A percentile compares a stretch with the other conserved stretches of the same genome.
phyloP scores from a whole-genome alignment of 2,329 filamentous ascomycete species.

The Geoglossum cookeanum region DNA sequence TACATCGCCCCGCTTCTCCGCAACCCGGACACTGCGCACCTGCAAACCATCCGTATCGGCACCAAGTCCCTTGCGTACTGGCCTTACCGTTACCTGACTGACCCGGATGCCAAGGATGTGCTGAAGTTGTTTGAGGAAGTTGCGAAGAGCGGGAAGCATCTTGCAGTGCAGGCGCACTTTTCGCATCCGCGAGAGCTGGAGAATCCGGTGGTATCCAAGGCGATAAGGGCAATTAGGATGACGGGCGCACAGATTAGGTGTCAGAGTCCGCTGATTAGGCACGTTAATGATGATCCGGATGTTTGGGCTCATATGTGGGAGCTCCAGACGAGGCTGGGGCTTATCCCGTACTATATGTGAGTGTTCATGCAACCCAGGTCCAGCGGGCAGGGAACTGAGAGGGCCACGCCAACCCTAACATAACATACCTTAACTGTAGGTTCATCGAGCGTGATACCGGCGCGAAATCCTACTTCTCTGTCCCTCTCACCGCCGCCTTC shows the following conservation, averaged over 20 bases:
- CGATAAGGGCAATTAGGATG: background rate
- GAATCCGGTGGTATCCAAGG: background rate
- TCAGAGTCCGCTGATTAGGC: background rate
- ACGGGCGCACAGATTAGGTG: background rate
- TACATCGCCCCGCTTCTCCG: background rate
- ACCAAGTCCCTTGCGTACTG: background rate
- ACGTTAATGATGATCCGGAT: background rate
- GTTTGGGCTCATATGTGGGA: background rate
- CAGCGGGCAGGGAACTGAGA: too few relatives aligned
- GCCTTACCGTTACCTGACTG: background rate
- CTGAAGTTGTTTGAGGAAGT: background rate
- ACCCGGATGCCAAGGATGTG: background rate
- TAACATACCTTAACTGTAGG: background rate
- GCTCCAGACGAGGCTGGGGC: background rate
- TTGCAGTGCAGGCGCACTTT: background rate
- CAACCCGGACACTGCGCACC: background rate
- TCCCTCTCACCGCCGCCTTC: conserved; percentile 3
- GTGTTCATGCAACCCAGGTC: background rate
- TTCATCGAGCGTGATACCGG: conserved; percentile 5
- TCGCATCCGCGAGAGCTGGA: background rate
- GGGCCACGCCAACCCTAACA: too few relatives aligned
- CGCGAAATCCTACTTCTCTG: conserved; percentile 3
- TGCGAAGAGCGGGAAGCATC: background rate
- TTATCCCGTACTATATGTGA: background rate
- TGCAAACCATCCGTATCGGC: background rate